Evolutionary conservation across 371 early-diverging fungal species (phyloP), one percentile per base, ranked within the genome.

Genomic region (Actinomucor elegans): DNA sequence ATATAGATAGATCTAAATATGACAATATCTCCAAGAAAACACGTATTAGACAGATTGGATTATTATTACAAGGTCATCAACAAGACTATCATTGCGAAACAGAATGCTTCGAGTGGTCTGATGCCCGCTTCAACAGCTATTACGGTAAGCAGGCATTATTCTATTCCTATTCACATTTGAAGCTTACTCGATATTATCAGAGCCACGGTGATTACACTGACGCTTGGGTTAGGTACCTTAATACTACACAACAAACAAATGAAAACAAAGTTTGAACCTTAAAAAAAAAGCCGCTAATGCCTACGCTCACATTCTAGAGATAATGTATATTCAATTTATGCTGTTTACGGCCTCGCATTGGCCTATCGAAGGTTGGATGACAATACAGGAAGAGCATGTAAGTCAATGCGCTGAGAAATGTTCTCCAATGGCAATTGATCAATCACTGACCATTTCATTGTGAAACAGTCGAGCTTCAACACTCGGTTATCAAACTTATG

Each of bases 281-380:
- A 40, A 24, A 21, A 7, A 47, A 24, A 55, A 14, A 15, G 73
- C 28, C 15, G 8, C 15, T 5, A 45, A 32, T 48, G 1, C 18
- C 18, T 15, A 31, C 9, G n/a, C n/a, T n/a, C n/a, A n/a, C n/a
- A n/a, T n/a, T 34, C 21, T 52, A 90, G 94, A 40, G 94, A 94
- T 71, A 94, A 94, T 58, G 94, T 94, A 7, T 92, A 94, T 62
- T 93, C 94, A n/a, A 93, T 94, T 52, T 75, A 90, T 57, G 87
- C 87, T 45, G 93, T 91, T 12, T 93, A 84, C 76, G 93, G 92
- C 34, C 75, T 94, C 18, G 90, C 93, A 2, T 73, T 93, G 2
- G 93, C 93, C 1, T 94, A 93, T 60, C 79, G 91, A 53, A 73
- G 92, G 29, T 64, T 92, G 21, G 93, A 93, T 61, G 92, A 93